Percentiles rank a stretch among this genome's conserved stretches.
phyloP scores from a whole-genome alignment of 2,329 filamentous ascomycete species.

The Zymoseptoria crescenta region DNA sequence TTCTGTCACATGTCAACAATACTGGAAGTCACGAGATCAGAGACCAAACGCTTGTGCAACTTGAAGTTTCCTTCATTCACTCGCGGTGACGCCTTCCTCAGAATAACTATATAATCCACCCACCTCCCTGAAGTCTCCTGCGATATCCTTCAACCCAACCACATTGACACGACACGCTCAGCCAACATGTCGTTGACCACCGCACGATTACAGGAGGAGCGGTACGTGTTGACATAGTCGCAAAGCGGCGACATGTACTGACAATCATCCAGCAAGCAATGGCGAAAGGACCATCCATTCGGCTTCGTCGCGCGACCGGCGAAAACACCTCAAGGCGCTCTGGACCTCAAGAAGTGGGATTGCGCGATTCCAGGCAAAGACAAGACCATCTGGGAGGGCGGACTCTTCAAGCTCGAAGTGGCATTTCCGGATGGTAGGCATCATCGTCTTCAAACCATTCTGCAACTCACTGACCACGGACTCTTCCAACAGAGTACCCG shows the following conservation, averaged over 20 bases:
- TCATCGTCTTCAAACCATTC: too few species aligned
- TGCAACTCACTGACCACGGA: neutral
- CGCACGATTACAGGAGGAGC: slow-evolving; percentile 80
- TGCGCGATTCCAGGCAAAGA: slow-evolving; percentile 94
- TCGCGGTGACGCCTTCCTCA: neutral
- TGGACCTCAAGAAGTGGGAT: slow-evolving; percentile 94
- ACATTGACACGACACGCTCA: slow-evolving; percentile 4
- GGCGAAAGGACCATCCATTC: slow-evolving; percentile 94
- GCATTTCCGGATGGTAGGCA: slow-evolving; percentile 82
- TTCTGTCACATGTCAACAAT: neutral
- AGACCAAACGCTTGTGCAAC: neutral
- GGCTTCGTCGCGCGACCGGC: slow-evolving; percentile 90
- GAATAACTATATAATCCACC: neutral
- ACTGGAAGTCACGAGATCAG: neutral
- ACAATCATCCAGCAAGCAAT: slow-evolving; percentile 65
- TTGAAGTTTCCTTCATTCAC: neutral
- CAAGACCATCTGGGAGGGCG: slow-evolving; percentile 97
- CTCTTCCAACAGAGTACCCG: slow-evolving; percentile 66
- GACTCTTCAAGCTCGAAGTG: slow-evolving; percentile 88
- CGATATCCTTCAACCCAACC: neutral
- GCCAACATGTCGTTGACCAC: slow-evolving; percentile 72
- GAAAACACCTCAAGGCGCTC: slow-evolving; percentile 67
- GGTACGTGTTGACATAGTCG: slow-evolving; percentile 46
- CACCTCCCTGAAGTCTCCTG: neutral
- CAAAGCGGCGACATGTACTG: slow-evolving; percentile 4